Conservation (phyloP, 1,139 yeast species). For the Saccharomyces hybrid region DNA sequence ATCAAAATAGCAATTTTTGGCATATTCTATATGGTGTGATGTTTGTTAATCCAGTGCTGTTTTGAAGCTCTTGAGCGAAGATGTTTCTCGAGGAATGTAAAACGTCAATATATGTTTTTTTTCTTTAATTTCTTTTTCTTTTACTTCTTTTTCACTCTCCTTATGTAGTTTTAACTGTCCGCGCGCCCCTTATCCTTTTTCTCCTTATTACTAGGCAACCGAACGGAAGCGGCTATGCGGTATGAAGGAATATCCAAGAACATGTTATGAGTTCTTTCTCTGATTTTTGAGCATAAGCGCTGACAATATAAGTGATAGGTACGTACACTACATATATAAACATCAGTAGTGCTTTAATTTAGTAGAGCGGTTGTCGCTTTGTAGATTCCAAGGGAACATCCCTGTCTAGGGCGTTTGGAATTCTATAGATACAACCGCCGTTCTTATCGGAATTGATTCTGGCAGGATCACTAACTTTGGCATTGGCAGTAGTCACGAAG, state of each 20-base stretch:
- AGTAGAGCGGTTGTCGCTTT: not conserved
- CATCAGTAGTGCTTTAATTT: not conserved
- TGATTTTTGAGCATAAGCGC: not conserved
- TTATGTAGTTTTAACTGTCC: not conserved
- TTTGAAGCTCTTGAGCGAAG: not conserved
- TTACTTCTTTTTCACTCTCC: not conserved
- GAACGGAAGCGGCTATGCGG: not conserved
- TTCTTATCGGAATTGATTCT: constrained; percentile 3
- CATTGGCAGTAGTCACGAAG: constrained; percentile 61
- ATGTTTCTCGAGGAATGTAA: not conserved
- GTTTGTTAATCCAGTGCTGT: not conserved
- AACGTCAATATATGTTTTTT: not conserved
- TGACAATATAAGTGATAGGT: not conserved
- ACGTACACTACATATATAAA: not conserved
- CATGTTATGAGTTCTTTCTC: too few relatives aligned
- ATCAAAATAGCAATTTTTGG: constrained; percentile 42
- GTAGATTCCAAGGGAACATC: not conserved
- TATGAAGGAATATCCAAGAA: too few relatives aligned
- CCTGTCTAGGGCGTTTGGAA: constrained; percentile 4
- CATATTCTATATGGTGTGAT: constrained; percentile 4
- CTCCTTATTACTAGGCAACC: not conserved
- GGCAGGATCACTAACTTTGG: constrained; percentile 23
- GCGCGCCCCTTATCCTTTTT: not conserved
- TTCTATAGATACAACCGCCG: constrained; percentile 16
- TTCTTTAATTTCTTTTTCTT: not conserved